Base-by-base conservation (phyloP, 768 basidiomycete species). In the Pleurotus tuoliensis region DNA sequence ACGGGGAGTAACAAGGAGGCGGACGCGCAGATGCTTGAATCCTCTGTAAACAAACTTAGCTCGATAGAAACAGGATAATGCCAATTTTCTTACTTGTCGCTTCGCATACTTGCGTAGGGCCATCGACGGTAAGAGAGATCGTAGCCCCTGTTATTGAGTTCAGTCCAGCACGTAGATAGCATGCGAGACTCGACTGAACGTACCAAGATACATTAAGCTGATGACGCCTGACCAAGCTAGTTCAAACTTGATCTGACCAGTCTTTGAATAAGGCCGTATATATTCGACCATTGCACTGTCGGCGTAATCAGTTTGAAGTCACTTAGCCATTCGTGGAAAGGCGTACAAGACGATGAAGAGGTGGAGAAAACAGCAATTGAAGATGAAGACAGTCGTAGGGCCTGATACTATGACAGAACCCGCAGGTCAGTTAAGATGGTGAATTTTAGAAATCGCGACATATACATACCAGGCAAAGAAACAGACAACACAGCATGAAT, bases 181-280 rank as follows among this genome's bases (percentile, higher is more conserved):
- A 22, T 13, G 25, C 9, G 55, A 40, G 16, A 61, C 30, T 12
- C 9, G 25, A 45, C 24, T 9, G 47, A 11, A 62, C 76, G 58
- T 57, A 82, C 86, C 78, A 37, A 82, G 71, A 55, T 86, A 79
- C 30, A 84, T 64, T 5, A 76, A 51, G 57, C 77, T 75, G 59
- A 83, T 65, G 8, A 80, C 56, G 5, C 69, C 74, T 5, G 81
- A 76, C 84, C 86, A 88, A 15, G 58, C 62, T 60, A 82, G 85
- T 64, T 89, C 87, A 25, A 81, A 66, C 49, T 73, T 63, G 38
- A 83, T 73, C 25, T 69, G 70, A 15, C 79, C 75, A 20, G 74
- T 74, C 54, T 66, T 76, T 3, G 69, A 66, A 39, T 63, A 67
- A 6, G 71, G 66, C 71, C 67, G 41, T 77, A 61, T 41, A 74